phyloP scores from a whole-genome alignment of 129 eudicot genomes.

The Heracleum sosnowskyi region DNA sequence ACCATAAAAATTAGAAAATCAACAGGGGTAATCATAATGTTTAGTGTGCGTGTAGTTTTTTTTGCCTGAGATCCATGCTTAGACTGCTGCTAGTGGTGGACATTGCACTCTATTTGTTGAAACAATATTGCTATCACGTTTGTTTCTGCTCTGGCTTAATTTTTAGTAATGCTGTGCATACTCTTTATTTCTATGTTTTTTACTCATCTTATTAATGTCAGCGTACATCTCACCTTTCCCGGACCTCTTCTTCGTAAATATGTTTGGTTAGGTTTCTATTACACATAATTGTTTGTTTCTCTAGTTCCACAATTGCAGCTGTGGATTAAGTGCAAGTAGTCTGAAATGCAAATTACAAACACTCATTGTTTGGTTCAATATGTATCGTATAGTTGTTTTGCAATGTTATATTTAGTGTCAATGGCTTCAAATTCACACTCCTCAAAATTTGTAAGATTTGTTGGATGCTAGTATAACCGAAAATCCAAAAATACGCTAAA shows the following conservation, averaged over 20 bases:
- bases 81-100: conserved; percentile 13
- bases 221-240: neutral
- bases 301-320: neutral
- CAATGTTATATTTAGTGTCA: neutral
- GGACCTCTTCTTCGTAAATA: no score
- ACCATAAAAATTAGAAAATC: neutral
- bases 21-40: neutral
- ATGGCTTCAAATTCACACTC: neutral
- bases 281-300: neutral
- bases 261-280: neutral
- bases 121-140: neutral
- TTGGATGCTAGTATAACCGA: neutral
- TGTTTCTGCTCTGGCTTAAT: neutral
- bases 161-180: neutral
- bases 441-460: neutral
- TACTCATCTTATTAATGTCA: neutral
- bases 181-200: neutral
- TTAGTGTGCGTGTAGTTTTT: neutral
- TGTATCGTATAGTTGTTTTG: neutral
- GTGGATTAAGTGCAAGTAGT: neutral
- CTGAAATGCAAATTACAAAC: neutral
- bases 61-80: neutral
- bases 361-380: neutral
- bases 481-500: neutral
- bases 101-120: conserved; percentile 8